phyloP scores from a whole-genome alignment of 176 grass and related monocot genomes.

The Tuctoria greenei region DNA sequence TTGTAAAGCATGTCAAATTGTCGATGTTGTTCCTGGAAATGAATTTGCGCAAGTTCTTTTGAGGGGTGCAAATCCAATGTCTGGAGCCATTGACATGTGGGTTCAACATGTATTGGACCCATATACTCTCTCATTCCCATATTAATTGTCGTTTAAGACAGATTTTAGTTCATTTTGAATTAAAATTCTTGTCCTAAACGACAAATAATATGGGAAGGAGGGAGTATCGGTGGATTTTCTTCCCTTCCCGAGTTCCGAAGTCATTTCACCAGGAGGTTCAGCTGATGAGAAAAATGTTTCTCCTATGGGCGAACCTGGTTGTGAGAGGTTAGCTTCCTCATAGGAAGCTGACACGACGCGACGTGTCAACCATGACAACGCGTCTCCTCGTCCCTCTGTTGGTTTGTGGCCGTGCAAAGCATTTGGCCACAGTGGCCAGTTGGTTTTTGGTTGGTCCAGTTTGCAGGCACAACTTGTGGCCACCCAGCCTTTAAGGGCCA shows the following conservation, averaged over 20 bases:
- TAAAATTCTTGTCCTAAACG: too few species aligned
- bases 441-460: neutral
- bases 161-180: too few species aligned
- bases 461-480: neutral
- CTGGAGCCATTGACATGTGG: too few species aligned
- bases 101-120: too few species aligned
- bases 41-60: neutral
- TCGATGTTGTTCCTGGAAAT: neutral
- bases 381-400: constrained; percentile 5
- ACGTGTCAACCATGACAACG: neutral
- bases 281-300: neutral
- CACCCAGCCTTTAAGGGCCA: constrained; percentile 23
- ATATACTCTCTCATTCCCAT: too few species aligned
- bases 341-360: neutral
- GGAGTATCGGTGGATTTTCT: too few species aligned
- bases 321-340: neutral
- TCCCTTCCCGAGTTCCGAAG: neutral
- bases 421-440: neutral
- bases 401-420: constrained; percentile 30
- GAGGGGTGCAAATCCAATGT: too few species aligned
- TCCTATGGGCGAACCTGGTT: neutral
- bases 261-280: neutral
- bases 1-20: neutral
- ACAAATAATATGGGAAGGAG: too few species aligned
- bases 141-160: too few species aligned